Percentiles rank a stretch among this genome's conserved stretches.
phyloP scores from a whole-genome alignment of 768 basidiomycete genomes.

The Lyophyllum atratum region DNA sequence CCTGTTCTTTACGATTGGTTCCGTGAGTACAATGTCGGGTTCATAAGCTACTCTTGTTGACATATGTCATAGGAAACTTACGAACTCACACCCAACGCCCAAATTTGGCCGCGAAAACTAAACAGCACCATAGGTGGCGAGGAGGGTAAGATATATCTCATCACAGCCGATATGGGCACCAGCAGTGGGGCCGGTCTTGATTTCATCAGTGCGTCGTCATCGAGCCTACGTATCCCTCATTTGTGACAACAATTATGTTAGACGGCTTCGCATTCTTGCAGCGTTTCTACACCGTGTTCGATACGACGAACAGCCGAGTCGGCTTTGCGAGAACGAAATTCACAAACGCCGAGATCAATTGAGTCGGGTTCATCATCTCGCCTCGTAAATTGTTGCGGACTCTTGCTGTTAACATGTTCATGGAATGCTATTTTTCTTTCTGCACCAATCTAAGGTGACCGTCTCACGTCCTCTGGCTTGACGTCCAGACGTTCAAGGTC shows the following conservation, averaged over 20 bases:
- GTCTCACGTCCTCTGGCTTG: no score
- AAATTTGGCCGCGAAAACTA: slow-evolving; percentile 67
- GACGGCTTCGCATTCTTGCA: slow-evolving; percentile 62
- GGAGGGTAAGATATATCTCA: slow-evolving; percentile 51
- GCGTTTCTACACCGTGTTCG: slow-evolving; percentile 60
- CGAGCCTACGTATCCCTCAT: neutral
- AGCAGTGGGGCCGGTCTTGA: slow-evolving; percentile 58
- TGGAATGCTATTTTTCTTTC: neutral
- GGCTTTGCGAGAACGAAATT: slow-evolving; percentile 39
- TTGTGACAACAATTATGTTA: slow-evolving; percentile 3
- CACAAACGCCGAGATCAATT: slow-evolving; percentile 39
- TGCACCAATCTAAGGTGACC: no score
- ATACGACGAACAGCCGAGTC: slow-evolving; percentile 41
- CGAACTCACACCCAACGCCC: slow-evolving; percentile 62
- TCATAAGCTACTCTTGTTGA: neutral
- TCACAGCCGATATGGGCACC: slow-evolving; percentile 54
- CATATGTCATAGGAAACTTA: slow-evolving; percentile 40
- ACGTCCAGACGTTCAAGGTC: no score
- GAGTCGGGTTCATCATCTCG: neutral
- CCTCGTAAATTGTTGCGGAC: no score
- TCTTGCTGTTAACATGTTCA: neutral
- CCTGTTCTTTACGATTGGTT: slow-evolving; percentile 54
- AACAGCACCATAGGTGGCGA: slow-evolving; percentile 61
- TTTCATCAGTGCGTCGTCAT: slow-evolving; percentile 53
- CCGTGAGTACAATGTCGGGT: slow-evolving; percentile 23